Conservation (phyloP, 768 basidiomycete species). For the Termitomyces sp. region DNA sequence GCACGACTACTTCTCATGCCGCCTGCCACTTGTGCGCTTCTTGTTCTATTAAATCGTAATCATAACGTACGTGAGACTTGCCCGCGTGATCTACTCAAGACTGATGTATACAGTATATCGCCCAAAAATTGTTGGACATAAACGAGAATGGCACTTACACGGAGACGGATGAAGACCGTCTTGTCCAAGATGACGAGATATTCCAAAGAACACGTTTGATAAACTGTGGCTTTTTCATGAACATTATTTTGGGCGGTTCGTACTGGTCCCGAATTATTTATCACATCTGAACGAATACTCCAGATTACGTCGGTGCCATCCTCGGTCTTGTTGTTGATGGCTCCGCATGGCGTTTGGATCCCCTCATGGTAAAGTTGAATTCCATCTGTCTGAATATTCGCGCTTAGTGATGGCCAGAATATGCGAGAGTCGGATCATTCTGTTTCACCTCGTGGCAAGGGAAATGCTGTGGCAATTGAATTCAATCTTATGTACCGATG, state of each 20-base stretch:
- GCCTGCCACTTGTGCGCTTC: slow-evolving; percentile 59
- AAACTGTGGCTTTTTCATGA: slow-evolving; percentile 69
- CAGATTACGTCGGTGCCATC: slow-evolving; percentile 72
- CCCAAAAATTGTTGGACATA: slow-evolving; percentile 58
- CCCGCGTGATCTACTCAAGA: neutral
- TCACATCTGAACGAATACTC: neutral
- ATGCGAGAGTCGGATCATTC: slow-evolving; percentile 47
- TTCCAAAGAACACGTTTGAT: slow-evolving; percentile 70
- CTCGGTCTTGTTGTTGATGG: slow-evolving; percentile 65
- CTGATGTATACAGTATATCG: slow-evolving; percentile 49
- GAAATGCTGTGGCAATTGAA: slow-evolving; percentile 73
- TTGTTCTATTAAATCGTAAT: slow-evolving; percentile 65
- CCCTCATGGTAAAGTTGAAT: slow-evolving; percentile 44
- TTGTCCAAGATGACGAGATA: slow-evolving; percentile 67
- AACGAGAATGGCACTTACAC: slow-evolving; percentile 55
- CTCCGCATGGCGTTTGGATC: slow-evolving; percentile 60
- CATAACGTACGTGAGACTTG: slow-evolving; percentile 50
- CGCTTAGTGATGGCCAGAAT: slow-evolving; percentile 25
- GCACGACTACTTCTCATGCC: slow-evolving; percentile 63
- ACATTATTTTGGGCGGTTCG: slow-evolving; percentile 55
- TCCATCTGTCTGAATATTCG: neutral
- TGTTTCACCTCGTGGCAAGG: slow-evolving; percentile 58
- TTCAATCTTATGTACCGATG: slow-evolving; percentile 64
- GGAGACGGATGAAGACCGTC: slow-evolving; percentile 17
- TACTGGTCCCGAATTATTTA: neutral